phyloP scores from a whole-genome alignment of 2,329 filamentous ascomycete species.

The Phialemoniopsis sp. region DNA sequence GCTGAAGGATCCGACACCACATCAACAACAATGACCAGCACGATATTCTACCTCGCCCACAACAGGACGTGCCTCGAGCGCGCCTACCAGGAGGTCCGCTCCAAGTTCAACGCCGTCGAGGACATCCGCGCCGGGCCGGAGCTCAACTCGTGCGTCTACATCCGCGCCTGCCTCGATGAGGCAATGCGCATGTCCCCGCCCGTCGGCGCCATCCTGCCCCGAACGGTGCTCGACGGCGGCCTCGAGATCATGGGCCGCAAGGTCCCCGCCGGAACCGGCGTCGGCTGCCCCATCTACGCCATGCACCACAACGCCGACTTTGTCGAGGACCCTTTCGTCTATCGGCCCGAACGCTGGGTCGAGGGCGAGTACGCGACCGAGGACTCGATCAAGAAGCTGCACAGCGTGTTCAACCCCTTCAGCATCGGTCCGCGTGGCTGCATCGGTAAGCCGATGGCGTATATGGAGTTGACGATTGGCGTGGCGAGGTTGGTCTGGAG shows the following conservation, averaged over 20 bases:
- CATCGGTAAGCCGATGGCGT: constrained; percentile 67
- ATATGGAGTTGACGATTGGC: constrained; percentile 61
- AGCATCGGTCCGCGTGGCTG: constrained; percentile 66
- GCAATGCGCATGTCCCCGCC: constrained; percentile 47
- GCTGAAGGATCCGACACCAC: constrained; percentile 71
- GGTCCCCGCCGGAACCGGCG: constrained; percentile 56
- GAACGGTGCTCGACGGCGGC: constrained; percentile 54
- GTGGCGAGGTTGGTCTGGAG: constrained; percentile 57
- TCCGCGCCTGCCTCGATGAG: constrained; percentile 1
- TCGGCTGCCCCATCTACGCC: constrained; percentile 63
- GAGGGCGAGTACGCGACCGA: constrained; percentile 35
- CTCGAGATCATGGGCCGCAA: constrained; percentile 46
- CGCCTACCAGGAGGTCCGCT: constrained; percentile 47
- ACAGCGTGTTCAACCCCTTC: constrained; percentile 72
- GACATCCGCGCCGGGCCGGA: constrained; percentile 49
- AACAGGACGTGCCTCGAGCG: constrained; percentile 40
- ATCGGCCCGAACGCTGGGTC: constrained; percentile 63
- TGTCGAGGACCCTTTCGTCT: constrained; percentile 55
- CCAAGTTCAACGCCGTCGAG: constrained; percentile 44
- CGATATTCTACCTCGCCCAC: constrained; percentile 59
- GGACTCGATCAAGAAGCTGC: constrained; percentile 49
- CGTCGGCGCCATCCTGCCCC: constrained; percentile 55
- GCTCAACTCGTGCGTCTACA: constrained; percentile 36
- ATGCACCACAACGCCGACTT: constrained; percentile 64
- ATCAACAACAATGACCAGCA: constrained; percentile 61